Conservation (phyloP, 169 alveolate genomes). For the Plasmodium berghei region DNA sequence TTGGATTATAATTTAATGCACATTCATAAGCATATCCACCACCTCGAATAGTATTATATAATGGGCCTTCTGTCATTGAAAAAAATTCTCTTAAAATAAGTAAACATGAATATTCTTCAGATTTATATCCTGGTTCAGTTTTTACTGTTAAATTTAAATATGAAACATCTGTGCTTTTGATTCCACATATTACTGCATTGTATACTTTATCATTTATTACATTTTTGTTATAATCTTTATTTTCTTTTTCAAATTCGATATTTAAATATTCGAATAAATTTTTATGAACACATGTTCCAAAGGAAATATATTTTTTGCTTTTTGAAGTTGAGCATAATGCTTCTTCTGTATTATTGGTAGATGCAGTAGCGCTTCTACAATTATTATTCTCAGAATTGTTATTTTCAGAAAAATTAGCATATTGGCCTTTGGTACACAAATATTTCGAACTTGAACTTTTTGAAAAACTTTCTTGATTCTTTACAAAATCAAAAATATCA, state of each 20-base stretch:
- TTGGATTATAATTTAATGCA: slow-evolving; percentile 74
- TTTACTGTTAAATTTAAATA: slow-evolving; percentile 75
- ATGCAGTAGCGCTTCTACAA: no score
- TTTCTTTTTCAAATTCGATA: slow-evolving; percentile 40
- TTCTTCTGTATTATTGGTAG: background rate
- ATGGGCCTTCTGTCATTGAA: slow-evolving; percentile 85
- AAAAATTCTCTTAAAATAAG: slow-evolving; percentile 78
- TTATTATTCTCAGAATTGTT: no score
- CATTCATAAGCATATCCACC: slow-evolving; percentile 86
- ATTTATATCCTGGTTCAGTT: slow-evolving; percentile 80
- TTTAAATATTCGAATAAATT: slow-evolving; percentile 53
- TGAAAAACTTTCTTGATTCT: background rate
- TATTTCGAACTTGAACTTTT: no score
- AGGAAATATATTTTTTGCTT: slow-evolving; percentile 2
- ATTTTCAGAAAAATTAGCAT: background rate
- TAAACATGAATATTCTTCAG: slow-evolving; percentile 76
- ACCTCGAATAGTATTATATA: slow-evolving; percentile 84
- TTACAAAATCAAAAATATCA: background rate
- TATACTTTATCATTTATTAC: slow-evolving; percentile 17
- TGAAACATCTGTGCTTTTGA: slow-evolving; percentile 82
- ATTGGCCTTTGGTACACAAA: background rate
- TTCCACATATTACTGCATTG: slow-evolving; percentile 74
- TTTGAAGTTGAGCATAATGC: background rate
- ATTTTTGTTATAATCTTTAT: slow-evolving; percentile 24
- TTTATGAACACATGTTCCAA: slow-evolving; percentile 61